Percentiles rank a stretch among this genome's conserved stretches.
phyloP scores from a whole-genome alignment of 768 basidiomycete species.

The Naganishia onofrii region DNA sequence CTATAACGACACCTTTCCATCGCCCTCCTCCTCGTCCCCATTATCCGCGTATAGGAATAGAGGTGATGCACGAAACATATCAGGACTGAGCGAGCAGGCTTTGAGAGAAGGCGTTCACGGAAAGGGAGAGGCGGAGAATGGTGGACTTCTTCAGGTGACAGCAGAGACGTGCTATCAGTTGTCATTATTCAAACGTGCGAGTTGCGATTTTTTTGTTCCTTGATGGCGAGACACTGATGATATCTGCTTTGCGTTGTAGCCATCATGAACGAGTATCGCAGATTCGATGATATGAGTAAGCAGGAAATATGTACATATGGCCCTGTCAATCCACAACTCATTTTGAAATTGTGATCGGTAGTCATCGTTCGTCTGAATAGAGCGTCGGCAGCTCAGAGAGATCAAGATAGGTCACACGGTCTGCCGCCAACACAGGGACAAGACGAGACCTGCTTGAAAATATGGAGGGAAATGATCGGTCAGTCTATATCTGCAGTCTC shows the following conservation, averaged over 20 bases:
- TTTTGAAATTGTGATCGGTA: not conserved
- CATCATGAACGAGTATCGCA: conserved; percentile 49
- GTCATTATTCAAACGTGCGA: conserved; percentile 43
- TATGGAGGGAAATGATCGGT: conserved; percentile 52
- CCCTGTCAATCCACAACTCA: not conserved
- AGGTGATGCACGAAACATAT: conserved; percentile 37
- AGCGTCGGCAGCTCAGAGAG: conserved; percentile 46
- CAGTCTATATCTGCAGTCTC: conserved; percentile 30
- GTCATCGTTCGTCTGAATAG: conserved; percentile 48
- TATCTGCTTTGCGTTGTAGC: conserved; percentile 34
- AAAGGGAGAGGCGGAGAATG: conserved; percentile 20
- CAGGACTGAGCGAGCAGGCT: conserved; percentile 19
- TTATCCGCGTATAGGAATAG: conserved; percentile 13
- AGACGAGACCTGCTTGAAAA: conserved; percentile 45
- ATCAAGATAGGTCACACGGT: conserved; percentile 36
- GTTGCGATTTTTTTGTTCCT: not conserved
- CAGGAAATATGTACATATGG: not conserved
- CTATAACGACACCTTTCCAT: conserved; percentile 48
- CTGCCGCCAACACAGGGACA: conserved; percentile 28
- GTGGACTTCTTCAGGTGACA: conserved; percentile 31
- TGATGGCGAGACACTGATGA: not conserved
- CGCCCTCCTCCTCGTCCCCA: conserved; percentile 29
- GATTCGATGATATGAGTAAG: conserved; percentile 43
- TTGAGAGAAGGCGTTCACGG: conserved; percentile 8
- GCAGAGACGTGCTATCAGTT: conserved; percentile 51